phyloP scores from a whole-genome alignment of 768 basidiomycete genomes.

The Tylopilus intermedius region DNA sequence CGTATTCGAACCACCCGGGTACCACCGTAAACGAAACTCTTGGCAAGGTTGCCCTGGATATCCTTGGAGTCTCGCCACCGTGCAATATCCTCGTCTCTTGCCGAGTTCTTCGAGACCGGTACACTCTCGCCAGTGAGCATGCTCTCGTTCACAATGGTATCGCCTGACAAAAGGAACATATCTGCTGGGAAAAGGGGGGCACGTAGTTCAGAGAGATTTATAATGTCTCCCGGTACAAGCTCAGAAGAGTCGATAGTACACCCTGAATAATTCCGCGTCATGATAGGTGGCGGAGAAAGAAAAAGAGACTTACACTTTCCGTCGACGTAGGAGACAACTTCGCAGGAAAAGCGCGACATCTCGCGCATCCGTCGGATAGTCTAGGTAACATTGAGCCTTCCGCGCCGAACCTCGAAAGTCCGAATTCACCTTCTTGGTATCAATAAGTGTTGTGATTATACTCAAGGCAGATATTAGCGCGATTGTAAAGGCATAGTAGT shows the following conservation, averaged over 20 bases:
- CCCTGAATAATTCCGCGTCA: slow-evolving; percentile 45
- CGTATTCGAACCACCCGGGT: slow-evolving; percentile 87
- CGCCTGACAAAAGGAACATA: slow-evolving; percentile 87
- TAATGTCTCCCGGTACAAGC: slow-evolving; percentile 87
- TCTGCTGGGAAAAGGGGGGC: slow-evolving; percentile 82
- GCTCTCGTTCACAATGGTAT: slow-evolving; percentile 97
- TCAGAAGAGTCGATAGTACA: slow-evolving; percentile 63
- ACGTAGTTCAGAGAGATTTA: slow-evolving; percentile 78
- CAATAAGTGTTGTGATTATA: slow-evolving; percentile 79
- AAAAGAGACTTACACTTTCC: slow-evolving; percentile 56
- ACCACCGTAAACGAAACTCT: slow-evolving; percentile 84
- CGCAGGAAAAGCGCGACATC: slow-evolving; percentile 88
- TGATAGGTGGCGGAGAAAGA: neutral
- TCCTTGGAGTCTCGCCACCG: slow-evolving; percentile 68
- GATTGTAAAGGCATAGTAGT: slow-evolving; percentile 97
- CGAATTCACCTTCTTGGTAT: slow-evolving; percentile 77
- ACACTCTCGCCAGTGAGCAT: slow-evolving; percentile 99
- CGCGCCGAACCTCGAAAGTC: neutral
- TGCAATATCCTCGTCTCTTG: slow-evolving; percentile 71
- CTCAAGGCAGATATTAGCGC: slow-evolving; percentile 84
- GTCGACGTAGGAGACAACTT: slow-evolving; percentile 63
- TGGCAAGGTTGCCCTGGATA: slow-evolving; percentile 56
- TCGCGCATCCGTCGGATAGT: slow-evolving; percentile 92
- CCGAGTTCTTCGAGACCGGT: slow-evolving; percentile 86
- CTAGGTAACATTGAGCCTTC: slow-evolving; percentile 35